Percentiles rank a stretch among this genome's conserved stretches.
Conservation (phyloP, 192 early-diverging fungal species). For the Backusella tarrabulga region DNA sequence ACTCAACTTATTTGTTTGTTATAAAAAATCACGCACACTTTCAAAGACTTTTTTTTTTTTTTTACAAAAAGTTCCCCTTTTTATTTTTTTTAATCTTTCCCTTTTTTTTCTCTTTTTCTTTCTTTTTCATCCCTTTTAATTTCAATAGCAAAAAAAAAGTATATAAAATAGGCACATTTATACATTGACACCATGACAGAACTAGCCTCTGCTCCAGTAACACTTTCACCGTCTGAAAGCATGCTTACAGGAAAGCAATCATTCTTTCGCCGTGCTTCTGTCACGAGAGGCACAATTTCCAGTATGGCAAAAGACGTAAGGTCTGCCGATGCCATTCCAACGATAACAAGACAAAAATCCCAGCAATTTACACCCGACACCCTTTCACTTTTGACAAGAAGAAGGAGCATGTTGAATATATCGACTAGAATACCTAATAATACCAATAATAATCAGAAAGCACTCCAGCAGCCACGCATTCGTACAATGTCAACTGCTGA, state of each 20-base stretch:
- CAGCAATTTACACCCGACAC: not conserved
- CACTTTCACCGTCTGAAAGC: not conserved
- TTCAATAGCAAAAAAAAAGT: not conserved
- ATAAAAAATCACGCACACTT: not conserved
- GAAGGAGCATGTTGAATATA: constrained; percentile 7
- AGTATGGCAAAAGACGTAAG: constrained; percentile 5
- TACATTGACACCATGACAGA: not conserved
- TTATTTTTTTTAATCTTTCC: not conserved
- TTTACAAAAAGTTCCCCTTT: not conserved
- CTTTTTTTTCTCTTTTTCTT: not conserved
- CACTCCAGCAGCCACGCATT: not conserved
- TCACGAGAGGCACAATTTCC: not conserved
- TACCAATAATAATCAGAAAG: not conserved
- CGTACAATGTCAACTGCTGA: constrained; percentile 9
- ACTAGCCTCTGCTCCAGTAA: not conserved
- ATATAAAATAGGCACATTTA: not conserved
- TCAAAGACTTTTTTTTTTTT: not conserved
- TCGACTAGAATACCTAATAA: not conserved
- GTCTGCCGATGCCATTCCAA: not conserved
- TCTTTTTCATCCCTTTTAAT: not conserved
- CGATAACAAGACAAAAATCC: not conserved
- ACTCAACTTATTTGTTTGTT: not conserved
- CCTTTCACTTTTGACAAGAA: not conserved
- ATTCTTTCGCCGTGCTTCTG: not conserved
- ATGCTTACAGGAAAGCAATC: not conserved